phyloP scores from a whole-genome alignment of 768 basidiomycete genomes.

The Leccinum longicurvipes region DNA sequence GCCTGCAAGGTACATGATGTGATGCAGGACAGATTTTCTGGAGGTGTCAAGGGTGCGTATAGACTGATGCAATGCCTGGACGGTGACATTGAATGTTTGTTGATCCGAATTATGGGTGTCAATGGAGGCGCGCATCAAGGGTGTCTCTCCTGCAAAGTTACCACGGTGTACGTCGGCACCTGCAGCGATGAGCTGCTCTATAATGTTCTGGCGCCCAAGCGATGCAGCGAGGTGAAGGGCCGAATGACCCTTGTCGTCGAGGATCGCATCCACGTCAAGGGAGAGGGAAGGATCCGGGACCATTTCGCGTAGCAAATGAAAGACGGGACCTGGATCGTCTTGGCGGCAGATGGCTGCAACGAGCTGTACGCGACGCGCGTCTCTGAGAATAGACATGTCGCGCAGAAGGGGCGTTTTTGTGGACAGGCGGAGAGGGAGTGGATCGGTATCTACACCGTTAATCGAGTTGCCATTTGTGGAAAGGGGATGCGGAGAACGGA shows the following conservation, averaged over 20 bases:
- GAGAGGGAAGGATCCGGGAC: conserved; percentile 39
- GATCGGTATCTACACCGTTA: conserved; percentile 42
- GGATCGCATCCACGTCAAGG: conserved; percentile 71
- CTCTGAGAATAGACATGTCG: conserved; percentile 50
- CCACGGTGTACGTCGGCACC: conserved; percentile 91
- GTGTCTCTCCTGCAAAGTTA: conserved; percentile 92
- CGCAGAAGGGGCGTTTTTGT: conserved; percentile 58
- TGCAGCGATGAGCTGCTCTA: conserved; percentile 64
- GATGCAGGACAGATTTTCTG: conserved; percentile 84
- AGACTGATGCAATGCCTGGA: conserved; percentile 62
- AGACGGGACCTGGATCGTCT: conserved; percentile 61
- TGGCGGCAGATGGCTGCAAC: conserved; percentile 64
- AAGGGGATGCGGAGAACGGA: conserved; percentile 47
- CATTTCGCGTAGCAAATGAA: conserved; percentile 66
- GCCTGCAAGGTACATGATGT: conserved; percentile 86
- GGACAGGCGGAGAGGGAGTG: conserved; percentile 57
- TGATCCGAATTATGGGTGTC: conserved; percentile 82
- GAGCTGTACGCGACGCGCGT: conserved; percentile 57
- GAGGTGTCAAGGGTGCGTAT: conserved; percentile 88
- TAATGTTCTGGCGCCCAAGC: conserved; percentile 64
- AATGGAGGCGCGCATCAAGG: conserved; percentile 87
- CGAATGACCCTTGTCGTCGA: conserved; percentile 94
- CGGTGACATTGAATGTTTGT: conserved; percentile 68
- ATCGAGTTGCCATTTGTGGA: conserved; percentile 43
- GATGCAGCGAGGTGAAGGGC: conserved; percentile 92